These are phyloP conservation scores for Blastobotrys capitulatus DNA, from an alignment of 1,139 yeast species.

Conservation along the genomic window DNA sequence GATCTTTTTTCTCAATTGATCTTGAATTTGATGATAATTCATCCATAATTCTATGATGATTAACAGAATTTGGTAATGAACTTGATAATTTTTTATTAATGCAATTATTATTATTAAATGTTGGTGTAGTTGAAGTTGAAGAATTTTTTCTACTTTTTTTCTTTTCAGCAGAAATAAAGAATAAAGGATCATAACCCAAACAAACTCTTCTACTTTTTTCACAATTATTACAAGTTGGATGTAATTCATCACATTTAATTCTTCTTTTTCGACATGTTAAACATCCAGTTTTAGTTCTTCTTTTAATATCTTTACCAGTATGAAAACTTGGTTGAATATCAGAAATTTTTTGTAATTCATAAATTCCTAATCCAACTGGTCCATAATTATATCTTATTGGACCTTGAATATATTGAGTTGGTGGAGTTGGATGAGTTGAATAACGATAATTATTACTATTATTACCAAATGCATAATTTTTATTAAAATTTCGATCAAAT, in stretches of 20 bases:
- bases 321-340: slow-evolving; percentile 18
- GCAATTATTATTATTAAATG: not conserved
- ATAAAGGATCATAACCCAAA: slow-evolving; percentile 51
- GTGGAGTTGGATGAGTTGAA: slow-evolving; percentile 8
- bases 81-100: not conserved
- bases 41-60: not conserved
- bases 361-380: slow-evolving; percentile 11
- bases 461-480: not conserved
- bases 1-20: slow-evolving; percentile 9
- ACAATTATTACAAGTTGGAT: slow-evolving; percentile 70
- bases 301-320: slow-evolving; percentile 28
- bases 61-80: not conserved
- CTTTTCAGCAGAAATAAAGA: slow-evolving; percentile 22
- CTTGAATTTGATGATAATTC: not conserved
- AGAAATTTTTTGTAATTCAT: not conserved
- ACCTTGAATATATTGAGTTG: slow-evolving; percentile 3
- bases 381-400: not conserved
- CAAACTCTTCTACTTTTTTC: slow-evolving; percentile 65
- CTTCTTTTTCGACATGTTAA: slow-evolving; percentile 66
- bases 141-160: slow-evolving; percentile 6
- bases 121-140: not conserved
- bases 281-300: slow-evolving; percentile 68
- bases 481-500: not conserved
- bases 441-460: not conserved
- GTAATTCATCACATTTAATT: slow-evolving; percentile 66